A percentile compares a stretch with the other conserved stretches of the same genome.
Evolutionary conservation across 179 eudicot genomes (phyloP).

Genomic region (Heliamphora pulchella): DNA sequence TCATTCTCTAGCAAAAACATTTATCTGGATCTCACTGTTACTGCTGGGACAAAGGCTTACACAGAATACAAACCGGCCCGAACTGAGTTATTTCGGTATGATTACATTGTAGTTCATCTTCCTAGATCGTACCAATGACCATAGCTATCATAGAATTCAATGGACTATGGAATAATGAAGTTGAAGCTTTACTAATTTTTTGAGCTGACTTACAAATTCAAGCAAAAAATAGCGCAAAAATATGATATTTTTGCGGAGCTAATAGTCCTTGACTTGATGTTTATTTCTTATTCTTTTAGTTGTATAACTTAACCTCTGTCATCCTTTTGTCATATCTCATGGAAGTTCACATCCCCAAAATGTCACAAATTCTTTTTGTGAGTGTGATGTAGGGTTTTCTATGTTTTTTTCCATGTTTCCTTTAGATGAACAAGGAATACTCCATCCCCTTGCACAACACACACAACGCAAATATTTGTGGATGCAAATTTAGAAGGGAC

Average conservation of each 20-base stretch:
- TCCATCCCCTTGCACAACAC: too few species aligned
- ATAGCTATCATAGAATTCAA: background rate
- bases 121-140: background rate
- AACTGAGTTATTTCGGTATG: constrained; percentile 80
- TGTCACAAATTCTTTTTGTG: too few species aligned
- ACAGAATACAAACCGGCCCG: constrained; percentile 54
- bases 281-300: background rate
- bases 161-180: background rate
- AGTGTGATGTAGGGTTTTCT: too few species aligned
- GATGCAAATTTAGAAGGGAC: too few species aligned
- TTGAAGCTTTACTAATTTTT: background rate
- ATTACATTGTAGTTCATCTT: background rate
- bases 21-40: constrained; percentile 86
- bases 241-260: background rate
- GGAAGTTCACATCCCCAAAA: too few species aligned
- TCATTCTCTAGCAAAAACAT: constrained; percentile 84
- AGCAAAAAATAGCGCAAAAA: background rate
- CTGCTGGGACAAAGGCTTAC: constrained; percentile 69
- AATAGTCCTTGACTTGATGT: background rate
- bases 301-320: background rate
- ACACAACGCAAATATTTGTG: too few species aligned
- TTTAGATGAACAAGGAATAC: too few species aligned
- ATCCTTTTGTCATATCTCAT: too few species aligned
- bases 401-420: too few species aligned
- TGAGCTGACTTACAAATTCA: background rate